Evolutionary conservation across 495 filamentous ascomycete species (phyloP).

Genomic region (Sabuloglossum arenarium): DNA sequence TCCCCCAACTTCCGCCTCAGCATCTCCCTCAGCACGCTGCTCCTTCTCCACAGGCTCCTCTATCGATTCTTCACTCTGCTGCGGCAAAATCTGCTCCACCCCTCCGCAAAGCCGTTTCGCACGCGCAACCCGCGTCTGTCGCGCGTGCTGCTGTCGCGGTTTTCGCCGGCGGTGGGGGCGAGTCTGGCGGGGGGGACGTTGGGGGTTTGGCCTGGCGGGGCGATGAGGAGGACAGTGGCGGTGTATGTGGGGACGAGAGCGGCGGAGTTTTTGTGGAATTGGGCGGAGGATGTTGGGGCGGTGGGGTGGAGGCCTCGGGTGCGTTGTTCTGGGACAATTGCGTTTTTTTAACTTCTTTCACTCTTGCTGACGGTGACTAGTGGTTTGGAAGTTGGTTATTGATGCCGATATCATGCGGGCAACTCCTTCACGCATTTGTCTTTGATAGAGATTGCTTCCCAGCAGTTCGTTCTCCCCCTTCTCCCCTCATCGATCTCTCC

Average conservation of each 20-base stretch:
- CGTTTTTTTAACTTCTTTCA: slow-evolving; percentile 7
- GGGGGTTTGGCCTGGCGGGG: slow-evolving; percentile 54
- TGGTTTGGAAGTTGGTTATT: slow-evolving; percentile 97
- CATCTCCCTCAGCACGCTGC: slow-evolving; percentile 57
- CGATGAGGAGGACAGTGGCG: slow-evolving; percentile 56
- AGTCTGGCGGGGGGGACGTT: slow-evolving; percentile 66
- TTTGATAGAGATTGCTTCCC: slow-evolving; percentile 87
- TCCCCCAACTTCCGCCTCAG: slow-evolving; percentile 59
- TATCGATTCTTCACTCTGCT: slow-evolving; percentile 76
- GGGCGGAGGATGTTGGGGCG: slow-evolving; percentile 58
- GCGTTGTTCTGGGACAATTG: background rate
- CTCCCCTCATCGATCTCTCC: background rate
- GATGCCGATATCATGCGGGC: slow-evolving; percentile 78
- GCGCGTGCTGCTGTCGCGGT: slow-evolving; percentile 50
- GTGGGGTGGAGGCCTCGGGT: slow-evolving; percentile 36
- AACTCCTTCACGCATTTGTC: slow-evolving; percentile 76
- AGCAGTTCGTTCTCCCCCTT: slow-evolving; percentile 10
- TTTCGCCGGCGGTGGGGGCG: slow-evolving; percentile 75
- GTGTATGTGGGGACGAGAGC: slow-evolving; percentile 63
- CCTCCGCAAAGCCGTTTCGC: slow-evolving; percentile 55
- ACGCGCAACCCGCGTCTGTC: slow-evolving; percentile 60
- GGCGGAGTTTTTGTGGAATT: slow-evolving; percentile 73
- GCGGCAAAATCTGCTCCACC: slow-evolving; percentile 52
- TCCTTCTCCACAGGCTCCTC: slow-evolving; percentile 72
- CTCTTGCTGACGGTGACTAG: slow-evolving; percentile 17